Conservation (phyloP, 176 grass and related monocot genomes). For the Elaeis guineensis region DNA sequence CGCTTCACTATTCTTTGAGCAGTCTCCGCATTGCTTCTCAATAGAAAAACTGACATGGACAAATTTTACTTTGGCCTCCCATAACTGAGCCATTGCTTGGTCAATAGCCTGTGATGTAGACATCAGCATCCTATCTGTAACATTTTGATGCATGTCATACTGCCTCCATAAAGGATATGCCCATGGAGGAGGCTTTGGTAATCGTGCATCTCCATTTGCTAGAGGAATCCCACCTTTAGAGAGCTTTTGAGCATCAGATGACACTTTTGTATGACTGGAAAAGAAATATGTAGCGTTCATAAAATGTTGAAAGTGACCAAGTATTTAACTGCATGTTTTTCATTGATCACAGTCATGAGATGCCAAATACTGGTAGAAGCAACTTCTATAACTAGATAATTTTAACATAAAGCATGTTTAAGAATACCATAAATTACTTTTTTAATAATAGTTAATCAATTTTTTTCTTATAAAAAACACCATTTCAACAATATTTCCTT, state of each 20-base stretch:
- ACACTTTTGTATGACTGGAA: conserved; percentile 53
- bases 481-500: no score
- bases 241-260: conserved; percentile 71
- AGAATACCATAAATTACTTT: no score
- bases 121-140: conserved; percentile 74
- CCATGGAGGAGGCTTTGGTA: conserved; percentile 97
- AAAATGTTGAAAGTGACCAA: no score
- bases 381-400: background rate
- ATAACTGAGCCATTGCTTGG: conserved; percentile 89
- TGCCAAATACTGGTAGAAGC: no score
- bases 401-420: no score
- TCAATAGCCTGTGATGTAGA: conserved; percentile 94
- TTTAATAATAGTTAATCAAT: no score
- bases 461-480: no score
- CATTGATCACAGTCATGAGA: conserved; percentile 1
- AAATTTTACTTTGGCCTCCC: conserved; percentile 97
- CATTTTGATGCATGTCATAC: conserved; percentile 65
- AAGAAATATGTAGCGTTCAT: conserved; percentile 4
- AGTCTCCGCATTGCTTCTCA: conserved; percentile 58
- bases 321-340: background rate
- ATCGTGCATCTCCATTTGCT: conserved; percentile 88
- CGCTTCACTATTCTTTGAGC: conserved; percentile 44
- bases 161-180: conserved; percentile 91
- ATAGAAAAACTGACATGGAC: conserved; percentile 82
- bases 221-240: conserved; percentile 89